Evolutionary conservation across 2,329 filamentous ascomycete species (phyloP).

Genomic region (Macrophomina pseudophaseolina): DNA sequence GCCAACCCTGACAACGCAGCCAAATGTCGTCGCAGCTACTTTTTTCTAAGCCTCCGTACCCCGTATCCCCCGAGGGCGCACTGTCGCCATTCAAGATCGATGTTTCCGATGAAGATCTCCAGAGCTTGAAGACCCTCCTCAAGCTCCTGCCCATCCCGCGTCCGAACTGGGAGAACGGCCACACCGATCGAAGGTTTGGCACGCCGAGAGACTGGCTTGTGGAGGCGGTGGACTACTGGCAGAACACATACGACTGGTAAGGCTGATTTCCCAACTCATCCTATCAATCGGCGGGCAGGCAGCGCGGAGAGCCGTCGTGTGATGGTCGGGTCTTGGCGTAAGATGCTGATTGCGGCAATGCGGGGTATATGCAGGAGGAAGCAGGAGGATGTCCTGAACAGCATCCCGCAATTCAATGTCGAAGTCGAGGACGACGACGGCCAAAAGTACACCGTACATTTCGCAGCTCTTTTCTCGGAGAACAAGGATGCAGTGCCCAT

Average conservation of each 20-base stretch:
- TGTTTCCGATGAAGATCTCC: constrained; percentile 34
- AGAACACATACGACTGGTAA: constrained; percentile 41
- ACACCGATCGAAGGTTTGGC: constrained; percentile 33
- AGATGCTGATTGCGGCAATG: too few relatives aligned
- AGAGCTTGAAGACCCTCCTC: constrained; percentile 39
- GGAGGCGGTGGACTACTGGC: constrained; percentile 38
- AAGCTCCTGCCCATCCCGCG: constrained; percentile 39
- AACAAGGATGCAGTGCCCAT: constrained; percentile 57
- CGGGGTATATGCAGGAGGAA: constrained; percentile 35
- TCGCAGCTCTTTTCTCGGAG: constrained; percentile 60
- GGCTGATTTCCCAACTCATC: too few relatives aligned
- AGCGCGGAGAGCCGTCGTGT: too few relatives aligned
- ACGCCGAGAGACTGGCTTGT: constrained; percentile 40
- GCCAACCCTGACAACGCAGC: too few relatives aligned
- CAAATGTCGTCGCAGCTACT: background rate
- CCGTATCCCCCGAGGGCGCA: background rate
- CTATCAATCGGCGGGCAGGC: too few relatives aligned
- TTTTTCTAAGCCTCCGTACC: background rate
- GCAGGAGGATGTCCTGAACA: constrained; percentile 54
- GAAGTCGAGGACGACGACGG: constrained; percentile 48
- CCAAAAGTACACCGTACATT: constrained; percentile 54
- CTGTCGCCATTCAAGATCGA: constrained; percentile 6
- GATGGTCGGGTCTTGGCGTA: too few relatives aligned
- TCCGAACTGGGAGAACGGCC: constrained; percentile 36
- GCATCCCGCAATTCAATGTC: constrained; percentile 56